A percentile compares a stretch with the other conserved stretches of the same genome.
phyloP scores from a whole-genome alignment of 1,284 basidiomycete species.

The Ceratobasidium sp. region DNA sequence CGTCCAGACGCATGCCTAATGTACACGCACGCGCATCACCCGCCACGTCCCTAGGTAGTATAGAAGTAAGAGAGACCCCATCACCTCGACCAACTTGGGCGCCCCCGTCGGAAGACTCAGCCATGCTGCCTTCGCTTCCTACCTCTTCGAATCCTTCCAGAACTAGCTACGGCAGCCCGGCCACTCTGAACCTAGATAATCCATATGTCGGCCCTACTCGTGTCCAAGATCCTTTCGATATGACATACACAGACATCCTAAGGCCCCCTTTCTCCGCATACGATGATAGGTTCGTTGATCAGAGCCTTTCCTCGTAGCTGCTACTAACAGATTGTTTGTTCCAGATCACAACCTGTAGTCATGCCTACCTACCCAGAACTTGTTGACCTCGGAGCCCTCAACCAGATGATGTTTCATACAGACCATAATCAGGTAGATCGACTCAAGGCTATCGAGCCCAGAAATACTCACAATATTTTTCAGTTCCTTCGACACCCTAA shows the following conservation, averaged over 20 bases:
- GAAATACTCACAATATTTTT: not conserved
- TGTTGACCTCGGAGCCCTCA: not conserved
- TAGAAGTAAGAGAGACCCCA: not conserved
- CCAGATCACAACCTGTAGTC: not conserved
- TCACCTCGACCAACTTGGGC: not conserved
- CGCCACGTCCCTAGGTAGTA: not conserved
- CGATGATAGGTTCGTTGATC: not conserved
- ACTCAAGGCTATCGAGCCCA: not conserved
- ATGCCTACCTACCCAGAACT: not conserved
- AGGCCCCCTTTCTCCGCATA: no score
- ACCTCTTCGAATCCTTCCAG: not conserved
- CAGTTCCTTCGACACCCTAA: not conserved
- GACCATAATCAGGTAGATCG: not conserved
- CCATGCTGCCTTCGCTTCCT: not conserved
- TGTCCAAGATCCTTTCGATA: not conserved
- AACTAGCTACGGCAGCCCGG: not conserved
- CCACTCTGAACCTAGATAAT: not conserved
- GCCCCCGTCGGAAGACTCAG: not conserved
- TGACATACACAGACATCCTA: not conserved
- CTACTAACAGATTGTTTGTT: not conserved
- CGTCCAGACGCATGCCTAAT: not conserved
- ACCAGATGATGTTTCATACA: slow-evolving; percentile 8
- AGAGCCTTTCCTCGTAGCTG: not conserved
- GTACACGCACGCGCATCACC: not conserved
- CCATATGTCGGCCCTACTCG: not conserved